A percentile compares a stretch with the other conserved stretches of the same genome.
Conservation (phyloP, 345 rosid species). For the Geranium rotundifolium region DNA sequence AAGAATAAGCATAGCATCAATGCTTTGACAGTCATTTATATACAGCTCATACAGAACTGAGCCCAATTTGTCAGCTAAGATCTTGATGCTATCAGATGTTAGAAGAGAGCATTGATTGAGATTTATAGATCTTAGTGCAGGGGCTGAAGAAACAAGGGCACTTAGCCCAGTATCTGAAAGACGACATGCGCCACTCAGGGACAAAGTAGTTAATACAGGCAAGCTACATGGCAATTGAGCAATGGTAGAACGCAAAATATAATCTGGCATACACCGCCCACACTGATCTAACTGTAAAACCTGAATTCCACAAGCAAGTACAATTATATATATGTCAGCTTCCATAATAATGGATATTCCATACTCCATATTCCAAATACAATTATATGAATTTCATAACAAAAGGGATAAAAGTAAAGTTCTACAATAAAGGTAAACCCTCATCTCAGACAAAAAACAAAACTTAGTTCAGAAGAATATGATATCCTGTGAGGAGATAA, state of each 20-base stretch:
- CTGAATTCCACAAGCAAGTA: conserved; percentile 28
- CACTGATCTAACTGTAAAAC: conserved; percentile 79
- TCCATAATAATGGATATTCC: not conserved
- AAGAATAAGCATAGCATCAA: conserved; percentile 45
- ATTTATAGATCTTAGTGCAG: conserved; percentile 54
- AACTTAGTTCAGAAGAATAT: not conserved
- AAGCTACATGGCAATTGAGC: conserved; percentile 44
- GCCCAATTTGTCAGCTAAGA: conserved; percentile 46
- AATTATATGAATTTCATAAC: not conserved
- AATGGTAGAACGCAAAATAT: conserved; percentile 34
- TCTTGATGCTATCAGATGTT: conserved; percentile 42
- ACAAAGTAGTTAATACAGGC: conserved; percentile 47
- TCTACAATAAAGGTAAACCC: too few species aligned
- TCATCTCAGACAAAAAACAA: too few species aligned
- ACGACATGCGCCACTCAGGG: conserved; percentile 70
- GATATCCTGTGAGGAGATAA: not conserved
- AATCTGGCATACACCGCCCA: conserved; percentile 81
- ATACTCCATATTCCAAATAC: conserved; percentile 1
- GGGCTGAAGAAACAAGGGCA: conserved; percentile 48
- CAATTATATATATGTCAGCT: conserved; percentile 3
- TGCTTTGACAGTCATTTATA: conserved; percentile 65
- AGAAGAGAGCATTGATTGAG: conserved; percentile 80
- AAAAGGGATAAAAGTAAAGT: not conserved
- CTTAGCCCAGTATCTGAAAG: conserved; percentile 66
- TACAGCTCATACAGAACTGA: conserved; percentile 57